Evolutionary conservation across 129 eudicot species (phyloP).

Genomic region (Artemisia annua): DNA sequence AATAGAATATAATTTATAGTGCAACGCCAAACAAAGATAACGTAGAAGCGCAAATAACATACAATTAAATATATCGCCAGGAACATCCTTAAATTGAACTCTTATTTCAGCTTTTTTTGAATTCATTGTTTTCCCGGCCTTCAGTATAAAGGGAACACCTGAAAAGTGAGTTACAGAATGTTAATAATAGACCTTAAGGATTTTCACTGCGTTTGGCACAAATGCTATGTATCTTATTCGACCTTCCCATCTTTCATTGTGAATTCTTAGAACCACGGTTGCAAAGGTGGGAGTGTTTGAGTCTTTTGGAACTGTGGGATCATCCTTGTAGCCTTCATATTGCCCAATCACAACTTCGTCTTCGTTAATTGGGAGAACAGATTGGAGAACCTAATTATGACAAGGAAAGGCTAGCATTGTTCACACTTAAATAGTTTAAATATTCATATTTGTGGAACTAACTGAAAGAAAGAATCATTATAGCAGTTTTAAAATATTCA

Average conservation of each 20-base stretch:
- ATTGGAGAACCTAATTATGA: conserved; percentile 74
- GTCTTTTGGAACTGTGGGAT: conserved; percentile 85
- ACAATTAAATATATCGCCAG: conserved; percentile 38
- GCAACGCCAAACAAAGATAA: background rate
- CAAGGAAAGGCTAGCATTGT: background rate
- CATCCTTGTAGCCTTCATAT: conserved; percentile 85
- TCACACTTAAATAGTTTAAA: background rate
- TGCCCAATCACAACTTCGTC: conserved; percentile 96
- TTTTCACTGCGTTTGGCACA: background rate
- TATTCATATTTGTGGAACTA: background rate
- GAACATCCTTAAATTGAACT: conserved; percentile 35
- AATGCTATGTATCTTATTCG: background rate
- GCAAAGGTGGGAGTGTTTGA: conserved; percentile 98
- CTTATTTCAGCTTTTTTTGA: conserved; percentile 38
- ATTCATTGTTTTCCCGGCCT: conserved; percentile 80
- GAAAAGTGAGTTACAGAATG: conserved; percentile 24
- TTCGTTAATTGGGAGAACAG: conserved; percentile 64
- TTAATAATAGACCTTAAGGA: background rate
- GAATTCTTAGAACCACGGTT: conserved; percentile 70
- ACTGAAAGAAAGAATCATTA: background rate
- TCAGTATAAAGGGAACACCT: conserved; percentile 95
- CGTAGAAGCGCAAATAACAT: background rate
- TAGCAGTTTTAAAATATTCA: background rate
- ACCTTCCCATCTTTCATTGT: conserved; percentile 99
- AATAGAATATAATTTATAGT: background rate